phyloP scores from a whole-genome alignment of 495 filamentous ascomycete genomes.

The Lichina pygmaea region DNA sequence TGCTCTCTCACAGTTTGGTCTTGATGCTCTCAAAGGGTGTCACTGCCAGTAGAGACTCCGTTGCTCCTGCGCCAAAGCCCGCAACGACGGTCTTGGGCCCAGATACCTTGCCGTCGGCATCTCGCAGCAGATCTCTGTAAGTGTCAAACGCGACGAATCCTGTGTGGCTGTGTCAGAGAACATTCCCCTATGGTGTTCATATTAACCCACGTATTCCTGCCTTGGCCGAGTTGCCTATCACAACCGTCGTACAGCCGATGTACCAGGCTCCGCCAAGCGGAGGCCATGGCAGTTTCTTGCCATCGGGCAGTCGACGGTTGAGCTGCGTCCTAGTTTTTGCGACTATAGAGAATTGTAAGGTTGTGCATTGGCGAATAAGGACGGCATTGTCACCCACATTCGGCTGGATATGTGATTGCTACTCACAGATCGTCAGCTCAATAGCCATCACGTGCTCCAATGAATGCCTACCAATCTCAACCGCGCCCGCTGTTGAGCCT shows the following conservation, averaged over 20 bases:
- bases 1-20: slow-evolving; percentile 39
- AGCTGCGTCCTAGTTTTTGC: slow-evolving; percentile 90
- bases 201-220: slow-evolving; percentile 24
- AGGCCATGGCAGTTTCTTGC: slow-evolving; percentile 82
- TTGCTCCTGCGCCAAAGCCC: slow-evolving; percentile 84
- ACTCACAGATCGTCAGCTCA: neutral
- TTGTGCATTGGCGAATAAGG: neutral
- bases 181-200: neutral
- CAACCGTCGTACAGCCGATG: slow-evolving; percentile 87
- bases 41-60: slow-evolving; percentile 77
- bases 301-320: slow-evolving; percentile 55
- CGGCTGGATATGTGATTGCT: slow-evolving; percentile 94
- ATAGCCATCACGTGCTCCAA: neutral
- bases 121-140: slow-evolving; percentile 59
- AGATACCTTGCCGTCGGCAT: slow-evolving; percentile 68
- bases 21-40: slow-evolving; percentile 98
- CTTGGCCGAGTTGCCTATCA: slow-evolving; percentile 89
- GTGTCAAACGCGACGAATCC: slow-evolving; percentile 91
- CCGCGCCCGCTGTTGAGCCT: slow-evolving; percentile 69
- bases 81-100: slow-evolving; percentile 78
- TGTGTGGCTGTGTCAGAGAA: slow-evolving; percentile 10
- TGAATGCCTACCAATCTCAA: slow-evolving; percentile 52
- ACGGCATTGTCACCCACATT: slow-evolving; percentile 30
- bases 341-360: slow-evolving; percentile 20
- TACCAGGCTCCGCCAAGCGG: slow-evolving; percentile 91